Base-by-base conservation (phyloP, 371 early-diverging fungal species). In the Haplosporangium sp. region DNA sequence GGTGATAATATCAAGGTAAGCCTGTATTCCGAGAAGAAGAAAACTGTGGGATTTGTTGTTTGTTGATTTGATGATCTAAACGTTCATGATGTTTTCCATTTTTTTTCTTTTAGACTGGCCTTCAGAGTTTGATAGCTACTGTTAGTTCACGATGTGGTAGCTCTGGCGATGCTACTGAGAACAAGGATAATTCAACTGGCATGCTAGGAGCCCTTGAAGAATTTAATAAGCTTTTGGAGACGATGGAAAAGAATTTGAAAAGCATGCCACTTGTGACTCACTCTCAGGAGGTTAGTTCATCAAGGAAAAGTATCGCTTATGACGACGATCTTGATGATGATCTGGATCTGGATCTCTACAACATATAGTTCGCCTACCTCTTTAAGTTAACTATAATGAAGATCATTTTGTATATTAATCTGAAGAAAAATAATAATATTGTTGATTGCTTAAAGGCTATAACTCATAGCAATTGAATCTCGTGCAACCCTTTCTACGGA, bases 111-210 rank as follows among this genome's bases (percentile, higher is more conserved):
- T 61, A 74, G 74, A 74, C 74, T 64, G 74, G 74, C 2, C 61
- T 74, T 38, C 74, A 71, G 7, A 71, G 76, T 34, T 42, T 70
- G n/a, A 67, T 74, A 20, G 79, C 79, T 4, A 71, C 79, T 6
- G 79, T 78, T 13, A 63, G 71, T 11, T 47, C 74, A 35, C 70
- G 79, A 10, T 69, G 67, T 48, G 67, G 71, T 53, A 56, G 67
- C 5, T 60, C 67, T 17, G 19, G 47, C 11, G 48, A 35, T 13
- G 15, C 3, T n/a, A 40, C 39, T 35, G 42, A 39, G 48, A 40
- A 44, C 8, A 61, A 47, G 13, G 60, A 63, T 52, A 48, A 60
- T 58, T 42, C n/a, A 60, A 17, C 79, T 19, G 74, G 74, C 47
- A 59, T 73, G 58, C 61, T 78, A 3, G 74, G 74, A 17, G 44